Percentiles rank a stretch among this genome's conserved stretches.
phyloP scores from a whole-genome alignment of 495 filamentous ascomycete genomes.

The Cercophora sp. region DNA sequence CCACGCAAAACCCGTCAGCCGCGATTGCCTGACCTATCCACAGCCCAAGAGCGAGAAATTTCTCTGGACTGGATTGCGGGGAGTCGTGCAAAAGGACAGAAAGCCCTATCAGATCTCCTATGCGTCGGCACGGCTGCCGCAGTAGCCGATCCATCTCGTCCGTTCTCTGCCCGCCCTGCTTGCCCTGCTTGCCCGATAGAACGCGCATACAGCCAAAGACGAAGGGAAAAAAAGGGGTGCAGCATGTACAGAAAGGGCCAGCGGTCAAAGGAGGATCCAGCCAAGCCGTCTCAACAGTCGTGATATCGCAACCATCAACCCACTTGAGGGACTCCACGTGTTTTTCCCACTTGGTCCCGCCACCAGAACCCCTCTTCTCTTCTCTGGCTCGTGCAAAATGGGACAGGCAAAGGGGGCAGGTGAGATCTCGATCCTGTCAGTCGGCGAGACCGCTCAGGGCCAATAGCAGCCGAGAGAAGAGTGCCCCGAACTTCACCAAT shows the following conservation, averaged over 20 bases:
- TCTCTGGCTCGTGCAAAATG: neutral
- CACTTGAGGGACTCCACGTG: neutral
- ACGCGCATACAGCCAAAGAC: too few species aligned
- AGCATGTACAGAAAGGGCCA: too few species aligned
- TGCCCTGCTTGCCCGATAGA: neutral
- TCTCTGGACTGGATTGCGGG: neutral
- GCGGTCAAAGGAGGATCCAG: neutral
- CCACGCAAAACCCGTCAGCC: too few species aligned
- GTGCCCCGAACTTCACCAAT: neutral
- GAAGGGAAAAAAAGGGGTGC: too few species aligned
- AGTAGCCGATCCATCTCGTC: constrained; percentile 1
- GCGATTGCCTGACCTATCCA: too few species aligned
- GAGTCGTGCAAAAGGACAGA: neutral
- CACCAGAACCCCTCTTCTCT: too few species aligned
- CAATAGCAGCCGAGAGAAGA: too few species aligned
- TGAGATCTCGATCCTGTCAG: neutral
- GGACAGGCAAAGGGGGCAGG: too few species aligned
- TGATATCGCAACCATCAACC: neutral
- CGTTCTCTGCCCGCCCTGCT: neutral
- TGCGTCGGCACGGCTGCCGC: constrained; percentile 5
- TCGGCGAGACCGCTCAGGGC: too few species aligned
- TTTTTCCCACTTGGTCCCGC: too few species aligned
- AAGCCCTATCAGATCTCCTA: neutral
- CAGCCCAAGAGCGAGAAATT: too few species aligned
- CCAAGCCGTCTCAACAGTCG: neutral